These are phyloP conservation scores for Dalechampia spathulata DNA, from an alignment of 441 rosid genomes.

Conservation along the genomic window DNA sequence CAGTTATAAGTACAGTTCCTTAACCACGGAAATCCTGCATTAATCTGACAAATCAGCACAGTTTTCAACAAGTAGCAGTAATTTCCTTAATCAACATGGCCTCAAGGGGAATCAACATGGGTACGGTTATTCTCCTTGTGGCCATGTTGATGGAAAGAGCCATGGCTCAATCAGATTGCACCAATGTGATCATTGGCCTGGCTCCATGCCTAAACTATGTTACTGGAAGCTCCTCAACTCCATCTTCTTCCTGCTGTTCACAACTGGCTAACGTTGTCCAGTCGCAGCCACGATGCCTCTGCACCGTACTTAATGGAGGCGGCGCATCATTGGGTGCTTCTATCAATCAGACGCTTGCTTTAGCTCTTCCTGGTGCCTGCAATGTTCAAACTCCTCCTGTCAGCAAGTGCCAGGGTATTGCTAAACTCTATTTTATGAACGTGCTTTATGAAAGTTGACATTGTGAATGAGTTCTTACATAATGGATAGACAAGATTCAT, in stretches of 20 bases:
- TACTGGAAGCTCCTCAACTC: constrained; percentile 43
- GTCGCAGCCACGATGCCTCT: constrained; percentile 48
- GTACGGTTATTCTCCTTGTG: constrained; percentile 19
- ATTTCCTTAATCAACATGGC: constrained; percentile 18
- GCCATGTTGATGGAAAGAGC: constrained; percentile 28
- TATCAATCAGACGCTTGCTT: constrained; percentile 49
- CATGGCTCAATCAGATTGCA: constrained; percentile 46
- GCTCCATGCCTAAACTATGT: constrained; percentile 47
- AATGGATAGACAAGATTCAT: too few relatives aligned
- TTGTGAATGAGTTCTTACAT: not conserved
- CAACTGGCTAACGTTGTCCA: constrained; percentile 36
- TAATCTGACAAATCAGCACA: not conserved
- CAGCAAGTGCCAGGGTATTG: constrained; percentile 45
- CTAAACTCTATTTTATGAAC: not conserved
- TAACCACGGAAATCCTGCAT: not conserved
- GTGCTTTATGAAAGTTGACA: too few relatives aligned
- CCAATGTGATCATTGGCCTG: constrained; percentile 34
- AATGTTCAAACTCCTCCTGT: constrained; percentile 46
- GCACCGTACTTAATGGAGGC: constrained; percentile 36
- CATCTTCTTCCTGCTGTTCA: constrained; percentile 52
- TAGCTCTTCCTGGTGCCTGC: constrained; percentile 47
- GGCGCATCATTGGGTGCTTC: constrained; percentile 36
- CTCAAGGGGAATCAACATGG: constrained; percentile 14
- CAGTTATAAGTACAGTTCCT: not conserved
- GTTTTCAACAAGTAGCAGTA: not conserved